phyloP scores from a whole-genome alignment of 1,284 basidiomycete genomes.

The Rhodotorula sp. region DNA sequence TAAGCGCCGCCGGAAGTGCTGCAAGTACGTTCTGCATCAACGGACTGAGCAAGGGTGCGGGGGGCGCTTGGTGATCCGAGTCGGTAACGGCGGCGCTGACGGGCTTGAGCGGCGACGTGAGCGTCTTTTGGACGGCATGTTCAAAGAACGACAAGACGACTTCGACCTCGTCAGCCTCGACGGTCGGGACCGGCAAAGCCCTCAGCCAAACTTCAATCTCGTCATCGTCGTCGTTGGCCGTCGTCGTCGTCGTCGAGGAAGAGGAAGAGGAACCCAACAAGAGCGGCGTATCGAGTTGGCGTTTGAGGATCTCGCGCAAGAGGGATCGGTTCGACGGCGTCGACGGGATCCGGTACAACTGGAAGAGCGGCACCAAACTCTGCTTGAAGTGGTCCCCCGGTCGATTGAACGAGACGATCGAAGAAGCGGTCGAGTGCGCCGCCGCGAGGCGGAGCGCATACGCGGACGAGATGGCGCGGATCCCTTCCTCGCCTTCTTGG shows the following conservation, averaged over 20 bases:
- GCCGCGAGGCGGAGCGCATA: constrained; percentile 39
- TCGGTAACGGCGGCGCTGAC: not conserved
- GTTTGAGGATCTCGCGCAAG: constrained; percentile 25
- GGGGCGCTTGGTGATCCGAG: not conserved
- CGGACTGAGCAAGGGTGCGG: constrained; percentile 7
- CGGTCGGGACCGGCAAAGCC: constrained; percentile 20
- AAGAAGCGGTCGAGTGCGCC: constrained; percentile 20
- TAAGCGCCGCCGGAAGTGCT: not conserved
- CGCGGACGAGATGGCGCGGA: constrained; percentile 32
- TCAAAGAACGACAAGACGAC: constrained; percentile 31
- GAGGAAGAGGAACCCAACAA: constrained; percentile 19
- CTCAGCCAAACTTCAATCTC: constrained; percentile 31
- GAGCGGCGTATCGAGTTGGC: constrained; percentile 25
- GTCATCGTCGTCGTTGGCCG: not conserved
- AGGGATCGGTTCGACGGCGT: constrained; percentile 29
- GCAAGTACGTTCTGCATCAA: constrained; percentile 21
- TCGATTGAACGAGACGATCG: constrained; percentile 1
- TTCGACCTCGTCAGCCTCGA: not conserved
- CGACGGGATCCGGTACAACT: constrained; percentile 29
- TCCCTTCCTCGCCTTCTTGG: constrained; percentile 16
- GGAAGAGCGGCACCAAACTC: constrained; percentile 33
- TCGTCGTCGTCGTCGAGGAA: too few relatives aligned
- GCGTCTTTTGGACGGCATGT: constrained; percentile 31
- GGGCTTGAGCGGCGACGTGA: constrained; percentile 22
- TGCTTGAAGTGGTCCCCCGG: constrained; percentile 38